phyloP scores from a whole-genome alignment of 2,329 filamentous ascomycete genomes.

The Alternaria sp. region DNA sequence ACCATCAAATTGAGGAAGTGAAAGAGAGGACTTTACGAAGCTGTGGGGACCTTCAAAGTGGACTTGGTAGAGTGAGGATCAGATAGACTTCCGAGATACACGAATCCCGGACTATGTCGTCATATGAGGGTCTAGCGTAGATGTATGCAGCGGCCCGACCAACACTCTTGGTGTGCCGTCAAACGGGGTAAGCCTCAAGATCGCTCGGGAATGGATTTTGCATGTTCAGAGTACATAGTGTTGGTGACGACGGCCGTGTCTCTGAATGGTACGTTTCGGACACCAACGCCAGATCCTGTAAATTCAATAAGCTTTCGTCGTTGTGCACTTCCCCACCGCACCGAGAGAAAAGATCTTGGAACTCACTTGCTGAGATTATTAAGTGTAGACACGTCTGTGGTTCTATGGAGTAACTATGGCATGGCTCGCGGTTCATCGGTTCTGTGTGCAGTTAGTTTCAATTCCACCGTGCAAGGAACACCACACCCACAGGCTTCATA shows the following conservation, averaged over 20 bases:
- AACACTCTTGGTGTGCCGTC: neutral
- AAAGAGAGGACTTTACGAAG: constrained; percentile 8
- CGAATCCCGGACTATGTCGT: constrained; percentile 21
- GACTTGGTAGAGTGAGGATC: constrained; percentile 8
- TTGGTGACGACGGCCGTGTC: neutral
- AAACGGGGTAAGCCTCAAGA: constrained; percentile 1
- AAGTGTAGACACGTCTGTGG: neutral
- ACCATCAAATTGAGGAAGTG: constrained; percentile 19
- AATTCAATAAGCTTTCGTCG: neutral
- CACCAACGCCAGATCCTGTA: neutral
- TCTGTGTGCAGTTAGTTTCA: constrained; percentile 10
- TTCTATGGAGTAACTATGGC: neutral
- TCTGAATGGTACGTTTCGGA: neutral
- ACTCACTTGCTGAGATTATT: neutral
- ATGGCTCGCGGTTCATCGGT: constrained; percentile 9
- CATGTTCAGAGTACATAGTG: neutral
- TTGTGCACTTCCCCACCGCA: neutral
- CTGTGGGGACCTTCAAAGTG: constrained; percentile 12
- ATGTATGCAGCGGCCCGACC: constrained; percentile 10
- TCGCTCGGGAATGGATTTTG: neutral
- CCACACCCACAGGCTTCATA: constrained; percentile 55
- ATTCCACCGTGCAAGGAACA: neutral
- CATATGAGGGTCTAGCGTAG: constrained; percentile 21
- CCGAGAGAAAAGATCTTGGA: neutral
- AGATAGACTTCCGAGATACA: constrained; percentile 11